Percentiles rank a stretch among this genome's conserved stretches.
Conservation (phyloP, 1,284 basidiomycete species). For the Ganoderma sp. region DNA sequence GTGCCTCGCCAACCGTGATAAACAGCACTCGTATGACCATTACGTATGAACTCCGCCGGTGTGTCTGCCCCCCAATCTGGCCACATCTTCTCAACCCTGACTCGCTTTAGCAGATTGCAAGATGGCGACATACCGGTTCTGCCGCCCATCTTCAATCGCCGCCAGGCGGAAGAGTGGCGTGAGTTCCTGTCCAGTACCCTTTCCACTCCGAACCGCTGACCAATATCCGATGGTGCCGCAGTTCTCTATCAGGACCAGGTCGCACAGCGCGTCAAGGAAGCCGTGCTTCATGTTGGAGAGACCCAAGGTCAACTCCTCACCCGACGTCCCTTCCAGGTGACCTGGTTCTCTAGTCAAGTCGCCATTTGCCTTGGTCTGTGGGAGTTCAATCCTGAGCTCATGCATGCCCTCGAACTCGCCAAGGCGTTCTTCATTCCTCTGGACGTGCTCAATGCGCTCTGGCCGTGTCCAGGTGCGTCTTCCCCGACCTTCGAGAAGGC, state of each 20-base stretch:
- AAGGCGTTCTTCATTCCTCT: slow-evolving; percentile 67
- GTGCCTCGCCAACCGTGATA: slow-evolving; percentile 14
- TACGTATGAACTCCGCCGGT: slow-evolving; percentile 70
- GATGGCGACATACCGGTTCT: slow-evolving; percentile 40
- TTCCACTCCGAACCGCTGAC: slow-evolving; percentile 10
- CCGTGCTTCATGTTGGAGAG: slow-evolving; percentile 55
- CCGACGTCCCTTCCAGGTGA: slow-evolving; percentile 69
- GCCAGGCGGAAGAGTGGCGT: slow-evolving; percentile 80
- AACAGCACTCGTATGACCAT: slow-evolving; percentile 70
- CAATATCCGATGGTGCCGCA: slow-evolving; percentile 34
- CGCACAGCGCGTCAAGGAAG: slow-evolving; percentile 56
- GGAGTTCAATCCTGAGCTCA: slow-evolving; percentile 62
- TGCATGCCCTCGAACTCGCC: slow-evolving; percentile 67
- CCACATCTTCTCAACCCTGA: slow-evolving; percentile 32
- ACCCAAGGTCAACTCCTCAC: slow-evolving; percentile 58
- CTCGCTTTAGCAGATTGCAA: slow-evolving; percentile 41
- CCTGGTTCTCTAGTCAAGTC: slow-evolving; percentile 59
- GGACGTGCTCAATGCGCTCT: slow-evolving; percentile 70
- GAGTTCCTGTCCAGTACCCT: slow-evolving; percentile 41
- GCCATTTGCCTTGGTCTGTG: slow-evolving; percentile 68
- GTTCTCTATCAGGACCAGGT: slow-evolving; percentile 70
- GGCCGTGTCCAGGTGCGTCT: slow-evolving; percentile 66
- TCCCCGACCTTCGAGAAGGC: background rate
- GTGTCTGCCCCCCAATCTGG: slow-evolving; percentile 38
- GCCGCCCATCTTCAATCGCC: slow-evolving; percentile 60